These are phyloP conservation scores for Sporobolomyces pararoseus DNA, from an alignment of 768 basidiomycete genomes.

Conservation along the genomic window DNA sequence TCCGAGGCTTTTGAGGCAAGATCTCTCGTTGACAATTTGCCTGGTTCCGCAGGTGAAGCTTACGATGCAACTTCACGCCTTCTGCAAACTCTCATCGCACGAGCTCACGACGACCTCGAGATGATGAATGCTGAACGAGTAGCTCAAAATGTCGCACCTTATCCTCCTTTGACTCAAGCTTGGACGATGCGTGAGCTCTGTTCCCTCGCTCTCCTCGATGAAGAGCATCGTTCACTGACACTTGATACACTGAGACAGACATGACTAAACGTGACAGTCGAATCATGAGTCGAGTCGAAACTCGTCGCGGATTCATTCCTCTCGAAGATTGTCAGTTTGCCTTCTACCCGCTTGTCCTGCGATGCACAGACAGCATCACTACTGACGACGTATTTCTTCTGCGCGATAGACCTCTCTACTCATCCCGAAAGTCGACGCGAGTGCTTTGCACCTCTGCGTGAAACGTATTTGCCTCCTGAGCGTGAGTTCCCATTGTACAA, in stretches of 20 bases:
- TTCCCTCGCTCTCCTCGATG: fast-evolving
- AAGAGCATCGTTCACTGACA: too few relatives aligned
- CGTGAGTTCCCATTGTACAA: conserved; percentile 13
- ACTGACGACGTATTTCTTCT: not conserved
- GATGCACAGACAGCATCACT: not conserved
- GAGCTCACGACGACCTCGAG: conserved; percentile 13
- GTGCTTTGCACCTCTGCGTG: conserved; percentile 18
- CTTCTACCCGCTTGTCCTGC: not conserved
- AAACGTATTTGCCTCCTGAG: conserved; percentile 21
- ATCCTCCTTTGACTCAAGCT: conserved; percentile 4
- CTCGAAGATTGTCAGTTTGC: conserved; percentile 33
- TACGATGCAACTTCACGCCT: conserved; percentile 33
- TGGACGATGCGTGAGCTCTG: conserved; percentile 33
- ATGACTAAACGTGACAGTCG: conserved; percentile 39
- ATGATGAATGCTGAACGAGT: conserved; percentile 11
- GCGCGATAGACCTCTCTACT: conserved; percentile 11
- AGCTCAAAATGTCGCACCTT: not conserved
- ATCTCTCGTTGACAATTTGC: too few relatives aligned
- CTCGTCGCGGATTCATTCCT: conserved; percentile 31
- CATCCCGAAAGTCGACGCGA: not conserved
- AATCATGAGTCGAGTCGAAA: conserved; percentile 39
- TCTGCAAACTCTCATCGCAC: conserved; percentile 25
- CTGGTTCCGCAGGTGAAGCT: conserved; percentile 12
- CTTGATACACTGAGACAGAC: too few relatives aligned
- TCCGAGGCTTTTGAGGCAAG: too few relatives aligned